Evolutionary conservation across 805 yeast species (phyloP).

Genomic region (Clavispora carvajalis): DNA sequence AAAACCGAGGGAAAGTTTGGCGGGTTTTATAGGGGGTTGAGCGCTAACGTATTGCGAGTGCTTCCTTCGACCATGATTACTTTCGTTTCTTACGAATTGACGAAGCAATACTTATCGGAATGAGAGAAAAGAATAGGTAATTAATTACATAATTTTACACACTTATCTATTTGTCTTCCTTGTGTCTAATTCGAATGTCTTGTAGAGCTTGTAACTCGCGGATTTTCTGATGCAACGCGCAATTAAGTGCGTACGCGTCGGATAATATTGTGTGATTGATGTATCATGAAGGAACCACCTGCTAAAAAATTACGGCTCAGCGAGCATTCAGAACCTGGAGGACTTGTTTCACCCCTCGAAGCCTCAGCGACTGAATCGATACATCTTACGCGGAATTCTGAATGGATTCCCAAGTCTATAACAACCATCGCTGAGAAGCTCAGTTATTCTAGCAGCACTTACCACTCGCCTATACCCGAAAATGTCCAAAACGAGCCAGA

Average conservation of each 20-base stretch:
- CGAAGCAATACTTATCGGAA: slow-evolving; percentile 9
- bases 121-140: not conserved
- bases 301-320: not conserved
- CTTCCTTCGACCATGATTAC: slow-evolving; percentile 93
- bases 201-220: no score
- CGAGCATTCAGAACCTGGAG: not conserved
- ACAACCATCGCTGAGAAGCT: slow-evolving; percentile 20
- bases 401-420: slow-evolving; percentile 36
- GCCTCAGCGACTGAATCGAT: not conserved
- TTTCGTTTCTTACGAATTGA: slow-evolving; percentile 73
- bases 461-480: slow-evolving; percentile 46
- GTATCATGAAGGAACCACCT: not conserved
- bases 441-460: slow-evolving; percentile 41
- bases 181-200: no score
- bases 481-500: slow-evolving; percentile 22
- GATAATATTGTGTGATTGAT: not conserved
- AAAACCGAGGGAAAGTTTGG: slow-evolving; percentile 44
- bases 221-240: no score
- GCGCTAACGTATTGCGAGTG: slow-evolving; percentile 74
- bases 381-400: not conserved
- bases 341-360: no score
- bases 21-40: slow-evolving; percentile 81
- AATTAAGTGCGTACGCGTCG: not conserved
- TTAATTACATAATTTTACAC: not conserved
- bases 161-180: no score